These are phyloP conservation scores for Nothophoma quercina DNA, from an alignment of 2,329 filamentous ascomycete genomes.

Conservation along the genomic window DNA sequence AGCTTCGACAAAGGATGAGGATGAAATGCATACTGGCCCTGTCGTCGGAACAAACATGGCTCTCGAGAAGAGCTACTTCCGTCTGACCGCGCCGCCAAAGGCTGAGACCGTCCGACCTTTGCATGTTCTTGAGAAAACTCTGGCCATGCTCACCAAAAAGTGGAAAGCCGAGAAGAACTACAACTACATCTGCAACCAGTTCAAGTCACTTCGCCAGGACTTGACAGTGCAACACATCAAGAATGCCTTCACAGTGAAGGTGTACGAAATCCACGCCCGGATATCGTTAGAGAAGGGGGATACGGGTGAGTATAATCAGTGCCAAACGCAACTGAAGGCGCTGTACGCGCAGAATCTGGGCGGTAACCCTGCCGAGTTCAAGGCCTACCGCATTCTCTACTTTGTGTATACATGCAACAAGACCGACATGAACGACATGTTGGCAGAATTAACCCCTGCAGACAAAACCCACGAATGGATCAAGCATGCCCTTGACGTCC, in stretches of 20 bases:
- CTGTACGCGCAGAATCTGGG: constrained; percentile 87
- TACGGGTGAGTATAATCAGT: constrained; percentile 99
- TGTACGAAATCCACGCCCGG: constrained; percentile 96
- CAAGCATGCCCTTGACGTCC: constrained; percentile 89
- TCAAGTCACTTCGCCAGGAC: constrained; percentile 98
- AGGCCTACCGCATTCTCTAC: constrained; percentile 99
- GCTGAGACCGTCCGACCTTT: constrained; percentile 88
- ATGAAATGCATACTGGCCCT: constrained; percentile 65
- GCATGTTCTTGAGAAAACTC: constrained; percentile 77
- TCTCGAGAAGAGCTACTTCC: constrained; percentile 93
- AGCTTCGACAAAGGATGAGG: constrained; percentile 55
- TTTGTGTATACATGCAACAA: constrained; percentile 99
- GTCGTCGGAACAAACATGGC: constrained; percentile 84
- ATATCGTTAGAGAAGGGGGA: constrained; percentile 98
- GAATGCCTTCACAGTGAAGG: constrained; percentile 93
- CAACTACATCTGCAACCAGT: constrained; percentile 97
- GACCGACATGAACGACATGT: constrained; percentile 95
- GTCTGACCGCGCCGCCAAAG: constrained; percentile 88
- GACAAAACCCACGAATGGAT: constrained; percentile 86
- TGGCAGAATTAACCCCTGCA: constrained; percentile 98
- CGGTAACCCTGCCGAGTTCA: constrained; percentile 93
- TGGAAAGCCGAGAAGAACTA: constrained; percentile 96
- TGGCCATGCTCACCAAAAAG: constrained; percentile 90
- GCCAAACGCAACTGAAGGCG: constrained; percentile 94
- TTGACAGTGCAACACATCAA: constrained; percentile 97